Conservation (phyloP, 2,329 filamentous ascomycete species). For the Aspergillus sp. region DNA sequence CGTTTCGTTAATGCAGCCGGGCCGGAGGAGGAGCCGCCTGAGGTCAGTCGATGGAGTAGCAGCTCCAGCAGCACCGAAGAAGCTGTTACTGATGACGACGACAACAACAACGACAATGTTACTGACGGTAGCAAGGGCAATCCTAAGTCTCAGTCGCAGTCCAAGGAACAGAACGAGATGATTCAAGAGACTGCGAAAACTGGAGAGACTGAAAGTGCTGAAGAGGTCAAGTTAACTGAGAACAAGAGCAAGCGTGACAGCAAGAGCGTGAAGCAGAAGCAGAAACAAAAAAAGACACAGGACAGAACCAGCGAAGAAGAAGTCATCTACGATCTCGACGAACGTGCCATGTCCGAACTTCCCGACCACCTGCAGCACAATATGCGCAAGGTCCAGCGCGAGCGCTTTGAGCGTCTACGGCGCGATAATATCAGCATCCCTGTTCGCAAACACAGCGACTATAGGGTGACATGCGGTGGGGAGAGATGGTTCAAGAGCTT, state of each 20-base stretch:
- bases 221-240: too few species aligned
- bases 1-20: too few species aligned
- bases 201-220: too few species aligned
- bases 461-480: too few species aligned
- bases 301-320: slow-evolving; percentile 14
- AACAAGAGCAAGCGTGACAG: too few species aligned
- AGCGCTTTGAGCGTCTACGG: slow-evolving; percentile 12
- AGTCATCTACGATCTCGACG: slow-evolving; percentile 20
- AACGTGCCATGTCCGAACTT: slow-evolving; percentile 18
- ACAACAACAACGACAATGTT: not conserved
- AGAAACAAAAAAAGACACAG: slow-evolving; percentile 5
- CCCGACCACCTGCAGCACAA: slow-evolving; percentile 17
- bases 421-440: not conserved
- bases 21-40: not conserved
- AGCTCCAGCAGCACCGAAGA: not conserved
- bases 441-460: not conserved
- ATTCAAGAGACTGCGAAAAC: too few species aligned
- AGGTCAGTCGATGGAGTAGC: not conserved
- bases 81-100: not conserved
- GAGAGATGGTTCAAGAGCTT: not conserved
- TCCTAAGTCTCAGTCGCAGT: too few species aligned
- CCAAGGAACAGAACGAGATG: too few species aligned
- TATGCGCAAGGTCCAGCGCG: slow-evolving; percentile 21
- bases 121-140: too few species aligned
- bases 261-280: not conserved